Percentiles rank a stretch among this genome's conserved stretches.
Evolutionary conservation across 2,329 filamentous ascomycete genomes (phyloP).

Genomic region (Stagonosporopsis rhizophila): DNA sequence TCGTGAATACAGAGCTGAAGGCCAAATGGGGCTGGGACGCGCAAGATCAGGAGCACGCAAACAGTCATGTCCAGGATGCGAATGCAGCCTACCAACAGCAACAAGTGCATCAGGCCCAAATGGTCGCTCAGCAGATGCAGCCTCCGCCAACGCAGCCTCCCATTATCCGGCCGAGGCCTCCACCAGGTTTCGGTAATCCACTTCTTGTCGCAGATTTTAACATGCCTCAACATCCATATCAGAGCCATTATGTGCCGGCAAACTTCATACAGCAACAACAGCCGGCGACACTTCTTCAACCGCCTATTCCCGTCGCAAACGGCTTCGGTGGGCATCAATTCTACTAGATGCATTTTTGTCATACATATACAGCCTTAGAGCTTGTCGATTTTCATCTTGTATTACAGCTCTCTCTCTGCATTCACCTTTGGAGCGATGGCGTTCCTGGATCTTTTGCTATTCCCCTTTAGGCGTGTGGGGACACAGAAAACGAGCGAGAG

Average conservation of each 20-base stretch:
- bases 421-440: slow-evolving; percentile 7
- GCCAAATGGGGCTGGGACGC: slow-evolving; percentile 76
- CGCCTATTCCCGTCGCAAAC: slow-evolving; percentile 29
- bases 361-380: not conserved
- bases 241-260: slow-evolving; percentile 79
- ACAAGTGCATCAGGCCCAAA: slow-evolving; percentile 23
- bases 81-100: slow-evolving; percentile 36
- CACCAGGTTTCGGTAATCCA: slow-evolving; percentile 70
- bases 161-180: slow-evolving; percentile 41
- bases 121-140: slow-evolving; percentile 17
- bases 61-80: slow-evolving; percentile 23
- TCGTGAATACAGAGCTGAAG: slow-evolving; percentile 75
- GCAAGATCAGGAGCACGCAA: slow-evolving; percentile 47
- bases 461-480: not conserved
- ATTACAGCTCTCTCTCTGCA: slow-evolving; percentile 6
- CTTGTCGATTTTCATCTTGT: slow-evolving; percentile 4
- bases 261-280: slow-evolving; percentile 54
- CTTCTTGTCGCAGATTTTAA: slow-evolving; percentile 77
- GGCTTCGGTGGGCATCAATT: slow-evolving; percentile 32
- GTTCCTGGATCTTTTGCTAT: not conserved
- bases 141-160: slow-evolving; percentile 23
- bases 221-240: slow-evolving; percentile 80
- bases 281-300: slow-evolving; percentile 29
- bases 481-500: slow-evolving; percentile 9
- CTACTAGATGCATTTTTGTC: slow-evolving; percentile 16